Evolutionary conservation across 1,139 yeast species (phyloP).

Genomic region (Yamadazyma buinensis): DNA sequence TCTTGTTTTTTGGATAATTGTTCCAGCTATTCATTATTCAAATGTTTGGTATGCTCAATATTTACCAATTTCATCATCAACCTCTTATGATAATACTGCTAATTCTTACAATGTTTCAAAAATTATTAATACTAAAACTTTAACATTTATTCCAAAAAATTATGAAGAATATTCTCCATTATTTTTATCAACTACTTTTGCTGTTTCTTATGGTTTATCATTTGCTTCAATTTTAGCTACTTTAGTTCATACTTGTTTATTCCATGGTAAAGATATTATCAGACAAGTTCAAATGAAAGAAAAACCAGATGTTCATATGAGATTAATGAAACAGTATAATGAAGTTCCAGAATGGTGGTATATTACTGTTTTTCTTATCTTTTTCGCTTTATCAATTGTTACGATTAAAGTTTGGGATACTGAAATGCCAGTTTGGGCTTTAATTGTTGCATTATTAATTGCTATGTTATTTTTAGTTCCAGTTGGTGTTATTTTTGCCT

Average conservation of each 20-base stretch:
- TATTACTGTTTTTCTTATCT: conserved; percentile 37
- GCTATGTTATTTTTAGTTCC: conserved; percentile 41
- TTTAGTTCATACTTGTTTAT: conserved; percentile 43
- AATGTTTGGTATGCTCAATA: conserved; percentile 43
- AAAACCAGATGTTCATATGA: conserved; percentile 52
- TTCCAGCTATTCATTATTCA: conserved; percentile 40
- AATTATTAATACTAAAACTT: conserved; percentile 36
- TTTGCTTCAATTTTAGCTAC: conserved; percentile 52
- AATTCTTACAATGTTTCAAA: conserved; percentile 30
- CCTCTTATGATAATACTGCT: conserved; percentile 38
- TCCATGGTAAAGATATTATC: conserved; percentile 53
- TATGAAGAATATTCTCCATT: conserved; percentile 50
- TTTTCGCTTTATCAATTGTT: conserved; percentile 39
- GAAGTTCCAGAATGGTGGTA: conserved; percentile 73
- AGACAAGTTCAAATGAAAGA: conserved; percentile 31
- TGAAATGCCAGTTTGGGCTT: conserved; percentile 38
- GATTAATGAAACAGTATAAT: conserved; percentile 55
- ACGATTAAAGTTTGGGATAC: conserved; percentile 41
- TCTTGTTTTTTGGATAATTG: conserved; percentile 37
- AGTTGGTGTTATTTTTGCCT: conserved; percentile 39
- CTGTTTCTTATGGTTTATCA: conserved; percentile 57
- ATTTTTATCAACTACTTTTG: conserved; percentile 61
- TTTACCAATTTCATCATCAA: conserved; percentile 40
- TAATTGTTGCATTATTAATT: conserved; percentile 37
- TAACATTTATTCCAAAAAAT: conserved; percentile 41